A percentile compares a stretch with the other conserved stretches of the same genome.
Conservation (phyloP, 179 eudicot genomes). For the Actinidia chinensis region DNA sequence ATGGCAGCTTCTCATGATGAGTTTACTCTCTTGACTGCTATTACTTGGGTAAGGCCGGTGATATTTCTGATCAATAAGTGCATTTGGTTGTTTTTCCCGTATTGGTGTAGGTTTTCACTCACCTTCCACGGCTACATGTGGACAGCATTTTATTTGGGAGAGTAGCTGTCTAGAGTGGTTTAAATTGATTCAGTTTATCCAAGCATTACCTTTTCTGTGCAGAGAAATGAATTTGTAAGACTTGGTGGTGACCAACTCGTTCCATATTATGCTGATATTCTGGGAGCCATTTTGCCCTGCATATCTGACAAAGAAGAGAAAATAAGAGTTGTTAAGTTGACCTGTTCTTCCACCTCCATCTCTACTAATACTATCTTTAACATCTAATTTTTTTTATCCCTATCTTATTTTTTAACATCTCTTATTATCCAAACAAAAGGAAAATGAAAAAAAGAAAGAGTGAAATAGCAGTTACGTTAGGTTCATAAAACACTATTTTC, state of each 20-base stretch:
- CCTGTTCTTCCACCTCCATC: conserved; percentile 1
- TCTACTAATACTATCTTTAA: background rate
- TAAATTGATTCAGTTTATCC: background rate
- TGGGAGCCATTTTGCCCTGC: conserved; percentile 94
- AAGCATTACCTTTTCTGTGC: conserved; percentile 22
- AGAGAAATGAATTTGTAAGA: conserved; percentile 97
- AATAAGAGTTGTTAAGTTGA: conserved; percentile 82
- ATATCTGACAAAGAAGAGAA: conserved; percentile 97
- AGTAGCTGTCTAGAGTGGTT: background rate
- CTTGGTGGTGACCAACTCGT: conserved; percentile 97
- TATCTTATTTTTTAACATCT: background rate
- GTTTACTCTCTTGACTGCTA: conserved; percentile 91
- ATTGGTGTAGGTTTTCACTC: conserved; percentile 10
- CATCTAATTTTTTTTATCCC: background rate
- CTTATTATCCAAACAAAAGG: background rate
- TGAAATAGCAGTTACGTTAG: background rate
- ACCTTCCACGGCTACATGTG: background rate
- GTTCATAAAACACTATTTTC: background rate
- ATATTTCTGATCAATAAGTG: background rate
- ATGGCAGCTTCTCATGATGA: conserved; percentile 87
- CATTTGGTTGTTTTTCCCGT: background rate
- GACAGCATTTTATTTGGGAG: background rate
- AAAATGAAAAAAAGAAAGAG: background rate
- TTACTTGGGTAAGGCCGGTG: conserved; percentile 80
- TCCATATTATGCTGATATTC: conserved; percentile 93